Evolutionary conservation across 202 grass and related monocot genomes (phyloP).

Genomic region (Tripidium arundinaceum): DNA sequence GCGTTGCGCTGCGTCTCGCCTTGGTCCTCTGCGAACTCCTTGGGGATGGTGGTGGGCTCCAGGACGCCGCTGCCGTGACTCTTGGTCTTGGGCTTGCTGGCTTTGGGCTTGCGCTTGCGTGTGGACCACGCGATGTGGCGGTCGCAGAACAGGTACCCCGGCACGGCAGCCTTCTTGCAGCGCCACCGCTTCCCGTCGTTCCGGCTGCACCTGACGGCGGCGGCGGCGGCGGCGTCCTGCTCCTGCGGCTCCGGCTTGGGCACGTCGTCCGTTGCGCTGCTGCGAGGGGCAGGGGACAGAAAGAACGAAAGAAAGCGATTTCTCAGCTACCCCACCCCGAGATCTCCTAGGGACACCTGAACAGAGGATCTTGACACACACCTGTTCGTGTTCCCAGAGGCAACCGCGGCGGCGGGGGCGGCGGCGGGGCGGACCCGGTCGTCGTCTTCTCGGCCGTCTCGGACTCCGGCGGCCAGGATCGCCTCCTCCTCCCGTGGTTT

Average conservation of each 20-base stretch:
- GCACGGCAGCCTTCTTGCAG: conserved; percentile 39
- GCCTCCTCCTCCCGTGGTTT: neutral
- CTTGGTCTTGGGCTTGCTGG: neutral
- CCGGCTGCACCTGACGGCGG: conserved; percentile 22
- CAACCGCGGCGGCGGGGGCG: neutral
- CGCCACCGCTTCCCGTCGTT: conserved; percentile 58
- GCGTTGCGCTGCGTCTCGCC: neutral
- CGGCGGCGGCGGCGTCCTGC: too few species aligned
- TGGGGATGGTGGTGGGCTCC: neutral
- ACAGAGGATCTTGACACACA: neutral
- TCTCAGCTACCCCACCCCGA: neutral
- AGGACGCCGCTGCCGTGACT: neutral
- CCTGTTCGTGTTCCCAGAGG: too few species aligned
- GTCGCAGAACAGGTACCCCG: conserved; percentile 36
- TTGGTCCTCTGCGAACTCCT: neutral
- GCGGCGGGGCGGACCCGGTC: neutral
- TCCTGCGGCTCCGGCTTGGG: too few species aligned
- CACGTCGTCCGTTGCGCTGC: too few species aligned
- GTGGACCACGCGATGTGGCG: conserved; percentile 40
- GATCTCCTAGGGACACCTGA: neutral
- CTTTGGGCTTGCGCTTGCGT: conserved; percentile 25
- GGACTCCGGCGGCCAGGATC: neutral
- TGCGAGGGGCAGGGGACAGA: neutral
- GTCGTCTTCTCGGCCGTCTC: neutral
- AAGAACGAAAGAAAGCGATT: neutral